These are phyloP conservation scores for Cryptosporidium andersoni DNA, from an alignment of 169 alveolate species.

Conservation along the genomic window DNA sequence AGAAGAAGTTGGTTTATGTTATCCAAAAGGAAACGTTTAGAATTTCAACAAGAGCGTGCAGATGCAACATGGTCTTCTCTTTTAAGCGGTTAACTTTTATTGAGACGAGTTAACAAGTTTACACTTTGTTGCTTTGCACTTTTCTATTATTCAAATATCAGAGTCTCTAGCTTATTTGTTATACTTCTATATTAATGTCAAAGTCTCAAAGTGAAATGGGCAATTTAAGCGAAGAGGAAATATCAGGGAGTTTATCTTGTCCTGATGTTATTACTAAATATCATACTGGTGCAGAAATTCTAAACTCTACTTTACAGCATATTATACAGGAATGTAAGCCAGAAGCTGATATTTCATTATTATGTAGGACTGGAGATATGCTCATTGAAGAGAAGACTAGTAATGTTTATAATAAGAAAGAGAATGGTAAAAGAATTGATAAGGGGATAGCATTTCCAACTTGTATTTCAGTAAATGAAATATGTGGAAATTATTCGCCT, in stretches of 20 bases:
- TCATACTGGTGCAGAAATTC: conserved; percentile 82
- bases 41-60: too few species aligned
- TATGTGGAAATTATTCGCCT: conserved; percentile 94
- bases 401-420: conserved; percentile 72
- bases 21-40: too few species aligned
- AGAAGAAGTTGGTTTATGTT: too few species aligned
- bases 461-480: conserved; percentile 93
- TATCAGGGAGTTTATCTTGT: conserved; percentile 51
- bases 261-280: conserved; percentile 84
- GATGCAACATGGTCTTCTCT: too few species aligned
- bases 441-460: conserved; percentile 98
- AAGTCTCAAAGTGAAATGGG: not conserved
- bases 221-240: not conserved
- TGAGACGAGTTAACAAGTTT: too few species aligned
- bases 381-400: conserved; percentile 78
- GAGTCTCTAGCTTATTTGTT: not conserved
- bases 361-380: conserved; percentile 81
- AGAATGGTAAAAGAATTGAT: conserved; percentile 85
- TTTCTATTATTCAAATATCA: too few species aligned
- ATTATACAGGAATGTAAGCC: conserved; percentile 76
- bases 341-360: conserved; percentile 82
- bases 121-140: too few species aligned
- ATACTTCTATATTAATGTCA: not conserved
- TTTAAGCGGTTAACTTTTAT: too few species aligned
- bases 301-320: conserved; percentile 76